Percentiles rank a stretch among this genome's conserved stretches.
Evolutionary conservation across 108 stramenopile genomes (phyloP).

Genomic region (Cyclotella atomus): DNA sequence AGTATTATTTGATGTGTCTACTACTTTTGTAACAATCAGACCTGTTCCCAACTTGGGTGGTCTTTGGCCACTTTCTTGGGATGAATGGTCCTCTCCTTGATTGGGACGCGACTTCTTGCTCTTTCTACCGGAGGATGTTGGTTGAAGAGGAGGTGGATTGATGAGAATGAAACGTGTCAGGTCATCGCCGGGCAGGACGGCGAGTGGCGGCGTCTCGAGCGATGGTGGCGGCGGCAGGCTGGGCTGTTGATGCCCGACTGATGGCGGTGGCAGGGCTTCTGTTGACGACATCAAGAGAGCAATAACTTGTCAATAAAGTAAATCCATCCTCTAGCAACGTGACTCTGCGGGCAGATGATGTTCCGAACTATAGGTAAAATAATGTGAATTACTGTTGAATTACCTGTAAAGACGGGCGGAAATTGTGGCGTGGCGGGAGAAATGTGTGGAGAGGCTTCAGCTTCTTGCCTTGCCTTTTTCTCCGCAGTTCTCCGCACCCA

Average conservation of each 20-base stretch:
- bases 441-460: too few species aligned
- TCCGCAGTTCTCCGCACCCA: too few species aligned
- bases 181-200: constrained; percentile 48
- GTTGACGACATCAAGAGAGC: too few species aligned
- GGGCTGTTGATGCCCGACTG: neutral
- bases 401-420: too few species aligned
- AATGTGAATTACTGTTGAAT: too few species aligned
- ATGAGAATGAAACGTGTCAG: constrained; percentile 38
- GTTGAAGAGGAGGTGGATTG: constrained; percentile 37
- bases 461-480: too few species aligned
- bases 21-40: constrained; percentile 8
- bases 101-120: constrained; percentile 33
- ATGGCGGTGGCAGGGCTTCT: constrained; percentile 4
- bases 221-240: constrained; percentile 5
- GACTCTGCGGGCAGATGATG: too few species aligned
- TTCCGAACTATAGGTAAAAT: too few species aligned
- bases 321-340: too few species aligned
- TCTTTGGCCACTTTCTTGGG: neutral
- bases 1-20: constrained; percentile 7
- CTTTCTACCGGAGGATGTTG: constrained; percentile 7
- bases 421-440: too few species aligned
- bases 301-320: too few species aligned
- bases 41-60: constrained; percentile 43
- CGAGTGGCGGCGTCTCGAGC: constrained; percentile 36
- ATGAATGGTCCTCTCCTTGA: neutral